These are phyloP conservation scores for Alternaria triticimaculans DNA, from an alignment of 2,329 filamentous ascomycete genomes.

Conservation along the genomic window DNA sequence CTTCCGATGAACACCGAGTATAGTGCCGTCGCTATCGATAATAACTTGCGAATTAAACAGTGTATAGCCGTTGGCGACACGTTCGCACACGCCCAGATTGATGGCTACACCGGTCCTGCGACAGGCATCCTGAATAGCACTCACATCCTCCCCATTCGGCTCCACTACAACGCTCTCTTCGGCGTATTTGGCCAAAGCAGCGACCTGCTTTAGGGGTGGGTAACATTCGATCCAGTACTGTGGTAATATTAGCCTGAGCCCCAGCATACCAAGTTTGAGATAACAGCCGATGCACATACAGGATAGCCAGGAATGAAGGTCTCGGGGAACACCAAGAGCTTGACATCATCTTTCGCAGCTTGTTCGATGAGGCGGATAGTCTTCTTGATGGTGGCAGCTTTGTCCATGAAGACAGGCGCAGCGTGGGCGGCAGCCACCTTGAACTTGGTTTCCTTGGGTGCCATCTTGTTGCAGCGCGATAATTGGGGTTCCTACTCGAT, in stretches of 20 bases:
- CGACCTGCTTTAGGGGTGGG: conserved; percentile 44
- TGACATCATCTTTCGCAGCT: conserved; percentile 37
- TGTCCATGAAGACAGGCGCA: conserved; percentile 49
- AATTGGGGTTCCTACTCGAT: neutral
- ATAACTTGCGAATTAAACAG: conserved; percentile 48
- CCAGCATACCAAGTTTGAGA: neutral
- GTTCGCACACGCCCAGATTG: conserved; percentile 46
- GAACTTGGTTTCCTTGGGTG: conserved; percentile 36
- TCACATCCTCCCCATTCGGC: conserved; percentile 37
- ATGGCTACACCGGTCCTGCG: conserved; percentile 40
- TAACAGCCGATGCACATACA: conserved; percentile 22
- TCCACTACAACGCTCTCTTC: conserved; percentile 47
- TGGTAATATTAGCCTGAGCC: conserved; percentile 12
- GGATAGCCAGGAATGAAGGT: conserved; percentile 49
- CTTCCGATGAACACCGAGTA: conserved; percentile 49
- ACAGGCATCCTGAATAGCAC: conserved; percentile 43
- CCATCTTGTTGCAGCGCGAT: conserved; percentile 14
- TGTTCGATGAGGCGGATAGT: conserved; percentile 44
- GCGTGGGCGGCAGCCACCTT: conserved; percentile 48
- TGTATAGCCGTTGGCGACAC: conserved; percentile 40
- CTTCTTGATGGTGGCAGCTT: conserved; percentile 43
- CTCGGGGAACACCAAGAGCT: conserved; percentile 47
- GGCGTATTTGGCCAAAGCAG: conserved; percentile 42
- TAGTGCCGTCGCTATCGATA: conserved; percentile 42
- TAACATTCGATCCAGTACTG: conserved; percentile 49